Conservation (phyloP, 257 asterid species). For the Nicotiana paniculata region DNA sequence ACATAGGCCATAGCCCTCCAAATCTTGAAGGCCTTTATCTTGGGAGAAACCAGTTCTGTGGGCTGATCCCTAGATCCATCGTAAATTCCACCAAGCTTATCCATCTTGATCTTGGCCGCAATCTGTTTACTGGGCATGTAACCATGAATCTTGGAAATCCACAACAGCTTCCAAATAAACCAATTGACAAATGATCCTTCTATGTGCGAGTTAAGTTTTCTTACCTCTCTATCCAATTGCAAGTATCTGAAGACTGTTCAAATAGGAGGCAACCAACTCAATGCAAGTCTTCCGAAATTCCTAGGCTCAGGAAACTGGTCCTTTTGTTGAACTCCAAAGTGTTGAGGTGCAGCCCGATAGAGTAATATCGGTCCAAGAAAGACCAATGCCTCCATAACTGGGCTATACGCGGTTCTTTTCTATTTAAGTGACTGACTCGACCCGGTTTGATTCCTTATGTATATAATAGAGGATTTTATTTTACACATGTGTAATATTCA, state of each 20-base stretch:
- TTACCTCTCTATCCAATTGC: conserved; percentile 10
- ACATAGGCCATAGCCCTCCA: conserved; percentile 7
- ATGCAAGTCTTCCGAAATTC: conserved; percentile 16
- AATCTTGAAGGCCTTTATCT: conserved; percentile 2
- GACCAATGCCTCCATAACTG: no score
- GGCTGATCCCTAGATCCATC: conserved; percentile 20
- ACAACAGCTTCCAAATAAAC: not conserved
- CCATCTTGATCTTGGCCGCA: not conserved
- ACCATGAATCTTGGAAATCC: conserved; percentile 13
- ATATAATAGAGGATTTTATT: no score
- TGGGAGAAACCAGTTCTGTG: not conserved
- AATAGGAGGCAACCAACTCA: not conserved
- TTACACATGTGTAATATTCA: no score
- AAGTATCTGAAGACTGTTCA: not conserved
- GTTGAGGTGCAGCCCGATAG: no score
- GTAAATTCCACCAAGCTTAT: conserved; percentile 12
- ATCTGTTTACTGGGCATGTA: conserved; percentile 15
- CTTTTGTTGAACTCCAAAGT: not conserved
- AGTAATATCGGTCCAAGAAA: no score
- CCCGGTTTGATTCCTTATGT: no score
- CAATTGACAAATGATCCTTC: conserved; percentile 12
- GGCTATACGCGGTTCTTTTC: no score
- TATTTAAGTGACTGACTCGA: no score
- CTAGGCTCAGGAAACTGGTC: conserved; percentile 16
- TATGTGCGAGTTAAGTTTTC: conserved; percentile 1